Evolutionary conservation across 176 grass and related monocot genomes (phyloP).

Genomic region (Aegilops tauschii): DNA sequence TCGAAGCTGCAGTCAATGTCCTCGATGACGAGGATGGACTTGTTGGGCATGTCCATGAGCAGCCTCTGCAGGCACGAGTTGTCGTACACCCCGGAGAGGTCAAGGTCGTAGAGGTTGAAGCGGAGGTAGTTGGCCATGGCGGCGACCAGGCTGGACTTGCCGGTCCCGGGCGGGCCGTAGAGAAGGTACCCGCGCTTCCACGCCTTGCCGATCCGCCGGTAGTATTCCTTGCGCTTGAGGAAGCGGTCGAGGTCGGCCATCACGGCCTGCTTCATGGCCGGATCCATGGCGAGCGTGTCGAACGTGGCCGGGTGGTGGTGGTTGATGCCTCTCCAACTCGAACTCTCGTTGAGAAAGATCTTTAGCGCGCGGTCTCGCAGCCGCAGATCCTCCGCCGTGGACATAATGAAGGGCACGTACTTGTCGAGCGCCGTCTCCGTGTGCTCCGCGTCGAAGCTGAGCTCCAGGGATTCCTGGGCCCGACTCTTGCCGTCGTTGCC

Average conservation of each 20-base stretch:
- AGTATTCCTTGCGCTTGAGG: slow-evolving; percentile 24
- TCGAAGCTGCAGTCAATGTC: slow-evolving; percentile 26
- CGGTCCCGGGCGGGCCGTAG: slow-evolving; percentile 26
- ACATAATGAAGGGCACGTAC: too few relatives aligned
- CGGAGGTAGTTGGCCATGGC: slow-evolving; percentile 42
- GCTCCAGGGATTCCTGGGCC: too few relatives aligned
- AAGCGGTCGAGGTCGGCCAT: slow-evolving; percentile 29
- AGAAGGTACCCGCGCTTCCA: slow-evolving; percentile 55
- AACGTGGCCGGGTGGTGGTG: slow-evolving; percentile 69
- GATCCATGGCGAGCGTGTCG: slow-evolving; percentile 61
- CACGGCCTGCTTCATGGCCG: neutral
- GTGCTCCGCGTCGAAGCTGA: too few relatives aligned
- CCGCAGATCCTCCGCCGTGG: too few relatives aligned
- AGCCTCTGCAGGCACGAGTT: neutral
- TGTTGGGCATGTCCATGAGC: neutral
- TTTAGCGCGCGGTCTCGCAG: too few relatives aligned
- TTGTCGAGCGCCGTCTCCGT: too few relatives aligned
- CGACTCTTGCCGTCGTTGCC: too few relatives aligned
- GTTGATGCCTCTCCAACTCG: neutral
- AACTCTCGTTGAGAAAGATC: too few relatives aligned
- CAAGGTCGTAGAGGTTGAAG: slow-evolving; percentile 35
- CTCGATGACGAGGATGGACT: slow-evolving; percentile 23
- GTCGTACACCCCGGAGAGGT: neutral
- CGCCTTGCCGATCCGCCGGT: slow-evolving; percentile 38
- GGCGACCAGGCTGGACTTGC: slow-evolving; percentile 36